Conservation (phyloP, 257 asterid species). For the Rhazya stricta region DNA sequence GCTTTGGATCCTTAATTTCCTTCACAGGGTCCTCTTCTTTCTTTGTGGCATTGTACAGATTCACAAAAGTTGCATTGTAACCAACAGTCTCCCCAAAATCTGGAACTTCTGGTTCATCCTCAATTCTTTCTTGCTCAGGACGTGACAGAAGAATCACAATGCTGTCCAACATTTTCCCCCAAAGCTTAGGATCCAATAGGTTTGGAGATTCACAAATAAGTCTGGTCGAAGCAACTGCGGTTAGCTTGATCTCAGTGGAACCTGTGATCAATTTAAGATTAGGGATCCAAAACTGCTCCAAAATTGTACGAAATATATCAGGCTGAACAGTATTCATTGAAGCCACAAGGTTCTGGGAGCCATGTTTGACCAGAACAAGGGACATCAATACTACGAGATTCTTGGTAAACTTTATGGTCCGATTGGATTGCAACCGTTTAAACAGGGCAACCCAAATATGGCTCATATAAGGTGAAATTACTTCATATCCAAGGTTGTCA, state of each 20-base stretch:
- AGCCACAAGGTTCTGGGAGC: constrained; percentile 57
- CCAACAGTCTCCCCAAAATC: constrained; percentile 80
- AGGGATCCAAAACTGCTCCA: constrained; percentile 85
- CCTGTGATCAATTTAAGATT: constrained; percentile 72
- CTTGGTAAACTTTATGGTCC: constrained; percentile 61
- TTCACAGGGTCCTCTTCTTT: constrained; percentile 80
- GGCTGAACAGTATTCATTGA: constrained; percentile 77
- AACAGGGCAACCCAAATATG: constrained; percentile 80
- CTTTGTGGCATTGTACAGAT: constrained; percentile 75
- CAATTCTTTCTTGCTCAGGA: constrained; percentile 71
- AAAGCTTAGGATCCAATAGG: constrained; percentile 52
- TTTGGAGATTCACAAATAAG: constrained; percentile 65
- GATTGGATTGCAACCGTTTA: constrained; percentile 53
- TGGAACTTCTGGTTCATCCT: constrained; percentile 77
- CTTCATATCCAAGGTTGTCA: constrained; percentile 79
- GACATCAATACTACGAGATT: constrained; percentile 82
- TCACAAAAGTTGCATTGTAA: constrained; percentile 68
- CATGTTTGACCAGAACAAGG: constrained; percentile 75
- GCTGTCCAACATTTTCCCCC: constrained; percentile 90
- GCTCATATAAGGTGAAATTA: constrained; percentile 45
- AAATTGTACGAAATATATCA: constrained; percentile 46
- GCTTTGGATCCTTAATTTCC: constrained; percentile 82
- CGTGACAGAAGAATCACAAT: constrained; percentile 76
- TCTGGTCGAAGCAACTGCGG: constrained; percentile 79
- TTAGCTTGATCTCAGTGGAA: constrained; percentile 64